Base-by-base conservation (phyloP, 2,329 filamentous ascomycete genomes). In the Elsinoe fawcettii region DNA sequence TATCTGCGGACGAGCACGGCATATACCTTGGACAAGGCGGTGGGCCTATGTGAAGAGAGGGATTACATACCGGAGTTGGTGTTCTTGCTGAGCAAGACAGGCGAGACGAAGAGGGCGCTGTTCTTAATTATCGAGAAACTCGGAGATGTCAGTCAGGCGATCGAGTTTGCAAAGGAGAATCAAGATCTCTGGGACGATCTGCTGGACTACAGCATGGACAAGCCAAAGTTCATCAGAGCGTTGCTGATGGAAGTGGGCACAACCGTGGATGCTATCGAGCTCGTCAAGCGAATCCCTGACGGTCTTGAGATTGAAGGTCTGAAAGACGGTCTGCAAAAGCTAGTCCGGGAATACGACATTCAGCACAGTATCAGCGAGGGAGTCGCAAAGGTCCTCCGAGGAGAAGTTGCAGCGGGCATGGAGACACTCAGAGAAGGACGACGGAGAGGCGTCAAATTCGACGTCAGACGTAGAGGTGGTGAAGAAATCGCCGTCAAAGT, bases 151-250 rank as follows among this genome's bases (percentile, higher is more conserved):
- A 87, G 86, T 51, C 90, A 93, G 63, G 93, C 93, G 7, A 99
- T 99, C 63, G 81, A 86, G 1, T 99, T 99, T 66, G 91, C 90
- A 56, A 96, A 96, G 70, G 86, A 91, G 60, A 90, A 97, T 67
- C 84, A 86, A 0, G 91, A 96, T 64, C 79, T 99, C 0, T 99
- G 93, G 93, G 88, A 96, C 62, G 91, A 97, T 66, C 78, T 99
- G 6, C 81, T 99, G 5, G 84, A 92, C 64, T 97, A 97, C 71
- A 92, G 88, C 60, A 97, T 99, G 93, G 90, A 96, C 73, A 96
- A 96, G 67, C 93, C 93, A 0, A 83, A 83, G 39, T 99, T 99
- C 73, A 97, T 99, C 63, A 86, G 89, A 11, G 91, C 88, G 0
- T 76, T 99, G 2, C 81, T 99, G 0, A 90, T 96, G 66, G 90